These are phyloP conservation scores for Hura crepitans DNA, from an alignment of 441 rosid species.

Conservation along the genomic window DNA sequence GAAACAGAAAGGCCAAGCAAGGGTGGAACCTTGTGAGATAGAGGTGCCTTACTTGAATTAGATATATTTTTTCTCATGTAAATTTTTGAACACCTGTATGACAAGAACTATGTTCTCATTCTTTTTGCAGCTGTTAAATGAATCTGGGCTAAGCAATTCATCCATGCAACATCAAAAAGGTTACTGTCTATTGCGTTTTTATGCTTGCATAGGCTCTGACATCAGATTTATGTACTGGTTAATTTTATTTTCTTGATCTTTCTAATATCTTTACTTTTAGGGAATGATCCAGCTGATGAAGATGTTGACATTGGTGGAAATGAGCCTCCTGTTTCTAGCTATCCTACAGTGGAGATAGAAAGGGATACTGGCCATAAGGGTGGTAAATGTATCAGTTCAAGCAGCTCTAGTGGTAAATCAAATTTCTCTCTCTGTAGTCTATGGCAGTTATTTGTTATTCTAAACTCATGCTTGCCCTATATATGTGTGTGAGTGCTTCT, in stretches of 20 bases:
- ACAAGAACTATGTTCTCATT: slow-evolving; percentile 18
- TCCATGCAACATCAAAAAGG: slow-evolving; percentile 62
- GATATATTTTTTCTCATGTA: not conserved
- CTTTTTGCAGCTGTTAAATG: slow-evolving; percentile 51
- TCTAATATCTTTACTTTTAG: slow-evolving; percentile 35
- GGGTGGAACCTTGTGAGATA: slow-evolving; percentile 65
- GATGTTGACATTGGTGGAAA: slow-evolving; percentile 77
- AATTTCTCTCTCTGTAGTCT: slow-evolving; percentile 3
- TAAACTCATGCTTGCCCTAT: not conserved
- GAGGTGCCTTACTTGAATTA: slow-evolving; percentile 45
- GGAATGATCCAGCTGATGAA: slow-evolving; percentile 52
- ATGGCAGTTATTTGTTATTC: not conserved
- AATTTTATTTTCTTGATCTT: slow-evolving; percentile 4
- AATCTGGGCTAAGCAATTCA: slow-evolving; percentile 67
- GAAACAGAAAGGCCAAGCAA: slow-evolving; percentile 45
- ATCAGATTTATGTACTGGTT: not conserved
- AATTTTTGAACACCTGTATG: slow-evolving; percentile 5
- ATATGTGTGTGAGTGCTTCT: not conserved
- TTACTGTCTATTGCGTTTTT: slow-evolving; percentile 25
- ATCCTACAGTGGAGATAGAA: slow-evolving; percentile 55
- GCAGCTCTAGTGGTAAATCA: slow-evolving; percentile 49
- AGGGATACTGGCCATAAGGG: slow-evolving; percentile 37
- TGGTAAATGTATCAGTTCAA: slow-evolving; percentile 30
- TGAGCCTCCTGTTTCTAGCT: slow-evolving; percentile 53
- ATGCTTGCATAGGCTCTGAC: slow-evolving; percentile 3